Evolutionary conservation across 2,329 filamentous ascomycete genomes (phyloP).

Genomic region (Ophiocordyceps australis): DNA sequence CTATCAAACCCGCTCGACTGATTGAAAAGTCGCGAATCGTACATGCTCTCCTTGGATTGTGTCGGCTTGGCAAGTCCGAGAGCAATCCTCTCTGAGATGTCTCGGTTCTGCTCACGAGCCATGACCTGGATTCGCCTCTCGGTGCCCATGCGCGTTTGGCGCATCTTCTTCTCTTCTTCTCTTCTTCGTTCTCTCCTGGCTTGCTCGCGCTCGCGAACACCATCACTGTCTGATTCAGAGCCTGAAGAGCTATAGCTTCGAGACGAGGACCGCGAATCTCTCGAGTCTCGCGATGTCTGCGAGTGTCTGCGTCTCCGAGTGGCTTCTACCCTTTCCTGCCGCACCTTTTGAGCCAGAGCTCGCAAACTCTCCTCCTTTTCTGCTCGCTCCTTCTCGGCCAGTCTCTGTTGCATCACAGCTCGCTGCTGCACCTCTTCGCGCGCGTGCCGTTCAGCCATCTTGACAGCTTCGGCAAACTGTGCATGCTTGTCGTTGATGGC

Average conservation of each 20-base stretch:
- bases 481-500: conserved; percentile 98
- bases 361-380: conserved; percentile 89
- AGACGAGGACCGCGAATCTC: conserved; percentile 19
- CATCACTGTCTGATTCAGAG: conserved; percentile 45
- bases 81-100: conserved; percentile 94
- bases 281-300: conserved; percentile 15
- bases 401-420: conserved; percentile 82
- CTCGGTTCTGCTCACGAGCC: conserved; percentile 86
- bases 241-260: conserved; percentile 33
- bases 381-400: conserved; percentile 91
- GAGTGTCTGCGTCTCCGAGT: conserved; percentile 21
- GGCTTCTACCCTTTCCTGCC: conserved; percentile 53
- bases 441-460: conserved; percentile 86
- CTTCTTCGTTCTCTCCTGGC: conserved; percentile 59
- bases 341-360: conserved; percentile 73
- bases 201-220: conserved; percentile 56
- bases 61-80: conserved; percentile 90
- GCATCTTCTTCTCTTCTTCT: conserved; percentile 76
- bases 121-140: conserved; percentile 85
- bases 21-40: conserved; percentile 90
- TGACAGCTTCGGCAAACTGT: conserved; percentile 84
- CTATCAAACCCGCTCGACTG: conserved; percentile 78
- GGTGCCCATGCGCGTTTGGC: conserved; percentile 88
- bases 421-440: conserved; percentile 89
- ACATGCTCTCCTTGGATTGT: conserved; percentile 84